phyloP scores from a whole-genome alignment of 1,284 basidiomycete species.

The Hemileia vastatrix region DNA sequence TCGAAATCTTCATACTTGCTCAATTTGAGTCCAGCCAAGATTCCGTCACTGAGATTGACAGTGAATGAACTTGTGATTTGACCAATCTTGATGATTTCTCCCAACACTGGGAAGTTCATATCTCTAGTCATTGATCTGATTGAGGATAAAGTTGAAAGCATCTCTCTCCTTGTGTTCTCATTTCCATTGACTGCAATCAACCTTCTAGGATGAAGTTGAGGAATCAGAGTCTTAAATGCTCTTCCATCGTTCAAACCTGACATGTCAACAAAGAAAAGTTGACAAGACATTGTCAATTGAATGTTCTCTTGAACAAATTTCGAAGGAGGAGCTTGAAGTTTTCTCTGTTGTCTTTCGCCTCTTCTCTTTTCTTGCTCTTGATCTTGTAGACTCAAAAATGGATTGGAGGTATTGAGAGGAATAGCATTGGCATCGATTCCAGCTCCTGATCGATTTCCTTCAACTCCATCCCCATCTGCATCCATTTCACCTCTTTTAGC shows the following conservation, averaged over 20 bases:
- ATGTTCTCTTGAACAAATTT: conserved; percentile 72
- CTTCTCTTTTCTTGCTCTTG: conserved; percentile 68
- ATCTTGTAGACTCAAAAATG: no score
- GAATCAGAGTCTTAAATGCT: conserved; percentile 89
- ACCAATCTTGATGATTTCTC: conserved; percentile 75
- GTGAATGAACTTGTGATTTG: conserved; percentile 92
- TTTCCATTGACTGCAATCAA: conserved; percentile 80
- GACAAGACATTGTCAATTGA: conserved; percentile 68
- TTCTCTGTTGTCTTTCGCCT: conserved; percentile 49
- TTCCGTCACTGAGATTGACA: conserved; percentile 78
- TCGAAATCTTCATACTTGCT: conserved; percentile 98
- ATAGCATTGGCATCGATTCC: no score
- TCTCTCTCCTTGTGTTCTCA: conserved; percentile 56
- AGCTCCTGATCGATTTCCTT: conserved; percentile 70
- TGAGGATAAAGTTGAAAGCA: conserved; percentile 69
- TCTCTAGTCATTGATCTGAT: conserved; percentile 81
- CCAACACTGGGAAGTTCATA: conserved; percentile 64
- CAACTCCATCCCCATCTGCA: conserved; percentile 73
- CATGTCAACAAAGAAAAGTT: conserved; percentile 83
- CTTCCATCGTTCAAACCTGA: conserved; percentile 92
- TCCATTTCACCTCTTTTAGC: no score
- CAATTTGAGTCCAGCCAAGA: conserved; percentile 70
- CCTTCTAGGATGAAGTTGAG: conserved; percentile 90
- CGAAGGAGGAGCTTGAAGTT: conserved; percentile 54
- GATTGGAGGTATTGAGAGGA: not conserved